Evolutionary conservation across 768 basidiomycete species (phyloP), one percentile per base, ranked within the genome.

Genomic region (Symmetrospora coprosmae): DNA sequence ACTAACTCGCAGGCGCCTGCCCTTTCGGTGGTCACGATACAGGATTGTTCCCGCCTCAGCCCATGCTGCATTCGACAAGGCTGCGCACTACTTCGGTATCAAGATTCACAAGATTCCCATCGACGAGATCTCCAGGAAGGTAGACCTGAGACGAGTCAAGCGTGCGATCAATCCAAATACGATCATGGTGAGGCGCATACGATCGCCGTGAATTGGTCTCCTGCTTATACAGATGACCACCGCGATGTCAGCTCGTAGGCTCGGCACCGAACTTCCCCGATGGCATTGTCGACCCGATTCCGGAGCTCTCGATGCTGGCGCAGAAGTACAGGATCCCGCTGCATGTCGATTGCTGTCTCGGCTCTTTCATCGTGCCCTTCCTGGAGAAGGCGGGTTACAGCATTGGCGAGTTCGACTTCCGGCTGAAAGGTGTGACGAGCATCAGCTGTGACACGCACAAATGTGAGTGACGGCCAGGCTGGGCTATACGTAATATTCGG

Each of bases 361-460:
- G 69, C 1, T 85, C 84, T 48, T 94, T 97, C 73, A 84, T 96
- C 65, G 79, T 96, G 62, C 90, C 92, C 0, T 99, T 87, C 78
- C 77, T 99, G 47, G 85, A 88, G 67, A 74, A 80, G 65, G 66
- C 69, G 13, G 70, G 73, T 3, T 66, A 64, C 41, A 40, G 31
- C 25, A 43, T 35, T 30, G 64, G 49, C 35, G 83, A 81, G 0
- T 97, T 96, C 69, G 92, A 97, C 73, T 99, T 99, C 73, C 75
- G 82, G 21, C 83, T 96, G 1, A 77, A 79, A 2, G 92, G 92
- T 2, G 92, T 99, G 23, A 96, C 91, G 2, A 84, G 83, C 67
- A 87, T 96, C 56, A 90, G 87, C 63, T 94, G 91, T 71, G 92
- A 99, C 75, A 88, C 87, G 6, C 90, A 94, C 75, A 92, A 92